Evolutionary conservation across 257 asterid genomes (phyloP), one percentile per base, ranked within the genome.

Genomic region (Agastache rugosa): DNA sequence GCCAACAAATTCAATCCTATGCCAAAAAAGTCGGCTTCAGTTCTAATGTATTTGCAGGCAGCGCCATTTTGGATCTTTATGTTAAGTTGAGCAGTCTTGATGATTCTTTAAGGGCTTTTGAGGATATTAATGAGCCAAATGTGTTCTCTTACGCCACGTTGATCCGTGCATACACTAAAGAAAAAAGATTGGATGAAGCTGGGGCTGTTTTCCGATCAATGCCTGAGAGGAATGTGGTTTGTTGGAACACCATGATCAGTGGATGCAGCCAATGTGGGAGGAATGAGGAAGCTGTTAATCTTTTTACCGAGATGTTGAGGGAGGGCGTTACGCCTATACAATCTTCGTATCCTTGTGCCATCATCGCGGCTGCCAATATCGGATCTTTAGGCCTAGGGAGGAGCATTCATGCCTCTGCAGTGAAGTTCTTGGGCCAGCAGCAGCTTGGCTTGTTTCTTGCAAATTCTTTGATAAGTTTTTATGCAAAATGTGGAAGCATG

Each of bases 401-500:
- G 75, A 86, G 97, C 69, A 80, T 91, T 5, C 98, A 93, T 75
- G 96, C 94, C 11, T 87, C 83, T 77, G 96, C 96, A 2, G 31
- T 93, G 25, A 93, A 93, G 83, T 87, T 78, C 90, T 81, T 90
- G 89, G 94, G 93, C 17, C 67, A 74, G 9, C 22, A 53, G 11
- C 59, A 19, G 2, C 79, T 83, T 5, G 77, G 87, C 66, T 53
- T 88, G 76, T 91, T 83, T 73, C 70, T 87, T 39, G 83, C 87
- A 3, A 93, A 91, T 77, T 83, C 98, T 5, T 75, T 91, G 16
- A 70, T 89, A 60, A 91, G 98, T 79, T 87, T 93, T 59, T 91
- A 93, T 14, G 90, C 97, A 6, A 93, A 91, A 83, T 89, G 98
- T 78, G 98, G 98, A 39, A 78, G 84, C 79, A 89, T 87, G 89